Conservation (phyloP, 1,284 basidiomycete genomes). For the Leccinum subrobustum region DNA sequence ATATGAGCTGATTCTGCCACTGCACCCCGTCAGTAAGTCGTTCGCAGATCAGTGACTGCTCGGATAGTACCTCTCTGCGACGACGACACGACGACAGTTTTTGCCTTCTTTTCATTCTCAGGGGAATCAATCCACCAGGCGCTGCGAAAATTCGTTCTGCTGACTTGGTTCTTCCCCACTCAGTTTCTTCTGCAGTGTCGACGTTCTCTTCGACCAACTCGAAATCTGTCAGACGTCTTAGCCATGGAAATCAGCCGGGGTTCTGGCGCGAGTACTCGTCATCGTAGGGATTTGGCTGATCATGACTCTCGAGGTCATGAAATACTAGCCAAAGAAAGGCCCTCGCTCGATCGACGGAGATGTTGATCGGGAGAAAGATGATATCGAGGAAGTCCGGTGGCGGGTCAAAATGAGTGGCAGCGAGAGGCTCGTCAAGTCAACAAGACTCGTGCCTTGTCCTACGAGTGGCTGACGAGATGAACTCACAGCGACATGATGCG, state of each 20-base stretch:
- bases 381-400: conserved; percentile 77
- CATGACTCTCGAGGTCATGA: conserved; percentile 68
- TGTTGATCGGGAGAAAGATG: conserved; percentile 65
- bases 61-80: conserved; percentile 28
- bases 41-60: not conserved
- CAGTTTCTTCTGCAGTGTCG: conserved; percentile 64
- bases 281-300: conserved; percentile 61
- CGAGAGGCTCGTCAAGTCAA: conserved; percentile 53
- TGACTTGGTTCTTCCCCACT: conserved; percentile 69
- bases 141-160: conserved; percentile 59
- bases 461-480: conserved; percentile 4
- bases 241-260: conserved; percentile 53
- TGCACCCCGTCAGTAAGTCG: conserved; percentile 14
- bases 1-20: conserved; percentile 25
- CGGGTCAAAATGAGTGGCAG: conserved; percentile 70
- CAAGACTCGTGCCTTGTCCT: not conserved
- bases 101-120: conserved; percentile 49
- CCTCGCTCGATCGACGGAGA: conserved; percentile 66
- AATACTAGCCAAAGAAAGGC: conserved; percentile 81
- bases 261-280: conserved; percentile 52
- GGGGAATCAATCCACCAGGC: conserved; percentile 45
- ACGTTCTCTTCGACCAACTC: conserved; percentile 62
- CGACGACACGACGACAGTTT: conserved; percentile 26
- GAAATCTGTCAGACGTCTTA: conserved; percentile 47
- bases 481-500: conserved; percentile 65